A percentile compares a stretch with the other conserved stretches of the same genome.
Evolutionary conservation across 257 asterid genomes (phyloP).

Genomic region (Penstemon barbatus): DNA sequence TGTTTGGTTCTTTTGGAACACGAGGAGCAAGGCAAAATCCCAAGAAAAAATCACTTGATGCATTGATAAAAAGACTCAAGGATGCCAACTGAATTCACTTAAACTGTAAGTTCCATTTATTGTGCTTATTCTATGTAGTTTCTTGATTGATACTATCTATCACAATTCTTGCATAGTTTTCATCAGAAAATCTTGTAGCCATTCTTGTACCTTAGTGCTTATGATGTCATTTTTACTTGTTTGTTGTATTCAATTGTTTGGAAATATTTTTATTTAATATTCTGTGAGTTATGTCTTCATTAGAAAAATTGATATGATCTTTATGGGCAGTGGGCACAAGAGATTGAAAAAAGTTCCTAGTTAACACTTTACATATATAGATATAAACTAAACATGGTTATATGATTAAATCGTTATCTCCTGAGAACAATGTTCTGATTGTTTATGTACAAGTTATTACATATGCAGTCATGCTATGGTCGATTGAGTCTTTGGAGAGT

Average conservation of each 20-base stretch:
- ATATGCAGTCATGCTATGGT: too few species aligned
- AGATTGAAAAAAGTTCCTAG: too few species aligned
- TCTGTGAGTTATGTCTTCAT: not conserved
- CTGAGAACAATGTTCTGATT: too few species aligned
- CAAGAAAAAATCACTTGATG: slow-evolving; percentile 92
- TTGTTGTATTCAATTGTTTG: slow-evolving; percentile 35
- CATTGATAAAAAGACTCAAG: slow-evolving; percentile 83
- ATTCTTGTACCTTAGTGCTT: slow-evolving; percentile 32
- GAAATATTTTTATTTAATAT: slow-evolving; percentile 15
- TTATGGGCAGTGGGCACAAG: too few species aligned
- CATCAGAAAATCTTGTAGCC: slow-evolving; percentile 26
- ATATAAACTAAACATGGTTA: too few species aligned
- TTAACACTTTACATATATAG: too few species aligned
- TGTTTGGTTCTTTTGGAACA: slow-evolving; percentile 84
- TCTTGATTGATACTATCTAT: slow-evolving; percentile 40
- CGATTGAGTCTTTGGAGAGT: too few species aligned
- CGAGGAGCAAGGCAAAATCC: slow-evolving; percentile 88
- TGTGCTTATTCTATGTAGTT: slow-evolving; percentile 26
- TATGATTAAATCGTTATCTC: too few species aligned
- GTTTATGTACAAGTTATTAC: too few species aligned
- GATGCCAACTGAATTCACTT: slow-evolving; percentile 59
- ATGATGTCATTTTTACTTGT: slow-evolving; percentile 30
- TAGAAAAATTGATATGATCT: too few species aligned
- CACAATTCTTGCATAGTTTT: slow-evolving; percentile 31
- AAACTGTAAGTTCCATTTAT: slow-evolving; percentile 34